Base-by-base conservation (phyloP, 2,329 filamentous ascomycete species). In the Xylariaceae sp. region DNA sequence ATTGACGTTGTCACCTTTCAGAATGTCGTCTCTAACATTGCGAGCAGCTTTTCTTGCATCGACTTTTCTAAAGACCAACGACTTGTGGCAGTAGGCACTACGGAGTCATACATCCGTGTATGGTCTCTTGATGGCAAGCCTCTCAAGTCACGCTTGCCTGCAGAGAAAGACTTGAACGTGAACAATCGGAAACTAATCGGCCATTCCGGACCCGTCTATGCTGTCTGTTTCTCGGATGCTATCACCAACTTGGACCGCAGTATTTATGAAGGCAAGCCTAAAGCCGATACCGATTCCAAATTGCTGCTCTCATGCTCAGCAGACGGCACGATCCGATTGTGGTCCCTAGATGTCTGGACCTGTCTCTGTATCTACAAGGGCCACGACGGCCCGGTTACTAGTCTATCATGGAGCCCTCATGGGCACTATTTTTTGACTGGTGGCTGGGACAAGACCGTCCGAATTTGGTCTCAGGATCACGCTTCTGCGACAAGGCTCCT, bases 281-380 rank as follows among this genome's bases (percentile, higher is more conserved):
- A 74, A 9, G 71, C 72, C 6, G 81, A 84, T 50, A 84, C 81
- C 0, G 74, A 78, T 59, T 82, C 90, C 2, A 89, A 90, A 69
- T 87, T 93, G 66, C 81, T 99, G 1, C 82, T 99, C 30, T 97
- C 94, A 0, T 90, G 84, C 51, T 95, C 92, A 1, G 89, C 88
- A 3, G 94, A 99, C 71, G 88, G 89, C 59, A 91, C 92, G 1
- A 83, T 97, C 64, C 88, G 94, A 2, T 82, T 99, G 2, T 99
- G 94, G 94, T 96, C 89, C 10, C 78, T 97, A 2, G 92, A 97
- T 66, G 85, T 89, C 13, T 97, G 90, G 88, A 84, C 88, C n/a
- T 96, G 91, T 67, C 81, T 97, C 54, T 94, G 95, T 55, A 86
- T 96, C 10, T 99, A 97, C 79, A 95, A 93, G 70, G 92, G 90